phyloP scores from a whole-genome alignment of 1,284 basidiomycete genomes.

The Omphalotus olearius region DNA sequence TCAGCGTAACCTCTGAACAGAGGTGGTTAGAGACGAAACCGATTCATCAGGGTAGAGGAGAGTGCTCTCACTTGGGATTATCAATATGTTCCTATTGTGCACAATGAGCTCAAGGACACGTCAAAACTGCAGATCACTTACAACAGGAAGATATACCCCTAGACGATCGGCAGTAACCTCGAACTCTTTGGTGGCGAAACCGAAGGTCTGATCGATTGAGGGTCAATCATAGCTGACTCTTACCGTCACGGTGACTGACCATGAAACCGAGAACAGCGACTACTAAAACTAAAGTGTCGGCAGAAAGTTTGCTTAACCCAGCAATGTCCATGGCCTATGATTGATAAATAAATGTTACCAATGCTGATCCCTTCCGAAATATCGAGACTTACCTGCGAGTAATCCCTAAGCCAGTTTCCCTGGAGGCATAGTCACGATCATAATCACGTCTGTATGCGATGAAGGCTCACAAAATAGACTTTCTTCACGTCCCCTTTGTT shows the following conservation, averaged over 20 bases:
- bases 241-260: conserved; percentile 33
- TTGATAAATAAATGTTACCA: conserved; percentile 12
- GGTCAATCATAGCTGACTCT: too few species aligned
- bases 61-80: conserved; percentile 60
- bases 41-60: neutral
- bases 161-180: conserved; percentile 79
- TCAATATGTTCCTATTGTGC: conserved; percentile 71
- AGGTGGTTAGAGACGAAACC: neutral
- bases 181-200: conserved; percentile 73
- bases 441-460: neutral
- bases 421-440: conserved; percentile 17
- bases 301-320: conserved; percentile 53
- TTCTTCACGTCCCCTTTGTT: conserved; percentile 54
- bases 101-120: neutral
- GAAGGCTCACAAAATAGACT: conserved; percentile 55
- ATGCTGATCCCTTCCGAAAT: neutral
- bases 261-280: conserved; percentile 70
- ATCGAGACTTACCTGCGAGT: conserved; percentile 42
- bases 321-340: conserved; percentile 79
- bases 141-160: conserved; percentile 77
- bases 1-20: conserved; percentile 62
- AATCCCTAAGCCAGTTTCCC: conserved; percentile 66
- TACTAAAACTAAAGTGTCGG: conserved; percentile 71
- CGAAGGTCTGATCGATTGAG: conserved; percentile 44
- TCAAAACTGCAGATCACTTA: conserved; percentile 23